A percentile compares a stretch with the other conserved stretches of the same genome.
phyloP scores from a whole-genome alignment of 164 flowering plant genomes.

The Chloranthus sessilifolius region DNA sequence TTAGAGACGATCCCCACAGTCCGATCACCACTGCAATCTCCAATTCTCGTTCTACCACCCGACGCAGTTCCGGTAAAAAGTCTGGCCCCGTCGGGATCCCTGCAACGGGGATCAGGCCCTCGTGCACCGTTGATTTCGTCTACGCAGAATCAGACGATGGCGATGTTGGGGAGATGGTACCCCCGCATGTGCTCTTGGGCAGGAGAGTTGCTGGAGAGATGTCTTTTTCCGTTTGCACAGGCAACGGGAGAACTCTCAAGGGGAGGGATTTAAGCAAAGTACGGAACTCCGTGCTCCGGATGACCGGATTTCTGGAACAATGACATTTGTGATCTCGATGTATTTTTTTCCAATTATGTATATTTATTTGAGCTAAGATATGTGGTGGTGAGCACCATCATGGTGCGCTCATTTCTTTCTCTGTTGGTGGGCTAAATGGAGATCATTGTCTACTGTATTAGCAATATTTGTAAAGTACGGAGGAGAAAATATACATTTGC shows the following conservation, averaged over 20 bases:
- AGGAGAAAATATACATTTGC: too few relatives aligned
- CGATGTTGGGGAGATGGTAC: conserved; percentile 35
- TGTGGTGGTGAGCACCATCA: too few relatives aligned
- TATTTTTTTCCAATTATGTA: background rate
- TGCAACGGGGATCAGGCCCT: background rate
- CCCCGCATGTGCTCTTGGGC: conserved; percentile 38
- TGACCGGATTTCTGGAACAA: conserved; percentile 15
- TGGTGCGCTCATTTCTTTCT: too few relatives aligned
- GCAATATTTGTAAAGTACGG: too few relatives aligned
- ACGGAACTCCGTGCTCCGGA: conserved; percentile 45
- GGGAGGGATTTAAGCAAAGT: conserved; percentile 67
- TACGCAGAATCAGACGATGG: conserved; percentile 13
- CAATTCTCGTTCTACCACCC: background rate
- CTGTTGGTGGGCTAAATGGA: too few relatives aligned
- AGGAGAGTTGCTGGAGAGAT: conserved; percentile 22
- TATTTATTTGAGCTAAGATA: too few relatives aligned
- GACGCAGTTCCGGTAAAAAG: background rate
- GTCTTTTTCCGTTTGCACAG: conserved; percentile 60
- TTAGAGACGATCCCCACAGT: background rate
- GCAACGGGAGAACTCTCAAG: conserved; percentile 59
- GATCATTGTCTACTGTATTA: too few relatives aligned
- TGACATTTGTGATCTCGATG: background rate
- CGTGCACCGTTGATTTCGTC: background rate
- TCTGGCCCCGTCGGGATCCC: conserved; percentile 2
- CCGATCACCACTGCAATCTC: conserved; percentile 9